Percentiles rank a stretch among this genome's conserved stretches.
Evolutionary conservation across 2,329 filamentous ascomycete genomes (phyloP).

Genomic region (Coniochaeta ligniaria): DNA sequence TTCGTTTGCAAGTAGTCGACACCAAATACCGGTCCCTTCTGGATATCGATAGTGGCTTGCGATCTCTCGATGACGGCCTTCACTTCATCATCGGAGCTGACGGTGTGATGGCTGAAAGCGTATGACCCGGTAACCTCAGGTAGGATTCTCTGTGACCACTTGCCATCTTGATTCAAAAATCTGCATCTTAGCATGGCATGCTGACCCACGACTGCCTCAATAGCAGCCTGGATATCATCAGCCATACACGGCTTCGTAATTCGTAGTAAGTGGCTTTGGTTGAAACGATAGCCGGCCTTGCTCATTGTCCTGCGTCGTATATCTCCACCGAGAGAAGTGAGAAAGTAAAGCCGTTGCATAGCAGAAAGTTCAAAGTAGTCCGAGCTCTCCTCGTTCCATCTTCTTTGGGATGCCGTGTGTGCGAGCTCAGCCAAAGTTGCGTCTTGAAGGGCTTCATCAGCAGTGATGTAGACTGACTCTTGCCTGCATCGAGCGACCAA

Average conservation of each 20-base stretch:
- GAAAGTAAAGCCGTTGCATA: slow-evolving; percentile 48
- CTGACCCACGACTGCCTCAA: slow-evolving; percentile 40
- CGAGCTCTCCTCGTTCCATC: slow-evolving; percentile 23
- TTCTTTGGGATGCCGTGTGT: slow-evolving; percentile 23
- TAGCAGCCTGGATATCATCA: slow-evolving; percentile 37
- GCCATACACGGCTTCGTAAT: slow-evolving; percentile 31
- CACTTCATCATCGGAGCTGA: slow-evolving; percentile 33
- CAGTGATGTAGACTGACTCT: slow-evolving; percentile 27
- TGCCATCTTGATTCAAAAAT: slow-evolving; percentile 26
- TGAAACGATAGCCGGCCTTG: slow-evolving; percentile 37
- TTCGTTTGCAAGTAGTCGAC: slow-evolving; percentile 38
- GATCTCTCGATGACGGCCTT: slow-evolving; percentile 30
- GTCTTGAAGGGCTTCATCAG: slow-evolving; percentile 28
- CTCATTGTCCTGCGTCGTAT: slow-evolving; percentile 17
- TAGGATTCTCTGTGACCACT: slow-evolving; percentile 39
- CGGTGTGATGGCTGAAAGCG: slow-evolving; percentile 31
- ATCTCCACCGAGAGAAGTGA: slow-evolving; percentile 34
- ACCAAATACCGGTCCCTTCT: slow-evolving; percentile 41
- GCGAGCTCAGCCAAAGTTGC: slow-evolving; percentile 31
- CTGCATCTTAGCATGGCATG: slow-evolving; percentile 45
- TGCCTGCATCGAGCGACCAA: slow-evolving; percentile 29
- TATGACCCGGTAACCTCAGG: slow-evolving; percentile 34
- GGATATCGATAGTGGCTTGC: slow-evolving; percentile 38
- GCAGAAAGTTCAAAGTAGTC: slow-evolving; percentile 40
- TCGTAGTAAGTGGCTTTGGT: slow-evolving; percentile 41